A percentile compares a stretch with the other conserved stretches of the same genome.
These are phyloP conservation scores for Chenopodium suecicum DNA, from an alignment of 148 eudicot species.

Conservation along the genomic window DNA sequence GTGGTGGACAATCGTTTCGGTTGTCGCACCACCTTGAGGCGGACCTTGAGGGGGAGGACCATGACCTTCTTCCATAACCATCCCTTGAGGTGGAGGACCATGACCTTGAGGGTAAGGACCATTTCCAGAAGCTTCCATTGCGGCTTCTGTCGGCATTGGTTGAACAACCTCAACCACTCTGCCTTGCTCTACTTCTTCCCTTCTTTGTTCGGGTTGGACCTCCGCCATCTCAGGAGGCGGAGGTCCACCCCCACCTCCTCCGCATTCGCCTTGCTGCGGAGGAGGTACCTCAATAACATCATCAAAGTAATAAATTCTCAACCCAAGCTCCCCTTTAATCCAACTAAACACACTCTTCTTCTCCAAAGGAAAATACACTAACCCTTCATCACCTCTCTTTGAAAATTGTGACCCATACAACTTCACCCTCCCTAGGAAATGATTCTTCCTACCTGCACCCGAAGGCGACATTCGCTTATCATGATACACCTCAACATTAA, in stretches of 20 bases:
- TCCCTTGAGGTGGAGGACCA: conserved; percentile 36
- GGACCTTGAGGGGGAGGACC: conserved; percentile 36
- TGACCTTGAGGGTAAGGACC: conserved; percentile 20
- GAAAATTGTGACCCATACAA: conserved; percentile 75
- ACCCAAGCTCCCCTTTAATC: conserved; percentile 84
- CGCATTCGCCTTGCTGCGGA: conserved; percentile 27
- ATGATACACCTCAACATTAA: conserved; percentile 72
- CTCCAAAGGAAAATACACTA: conserved; percentile 70
- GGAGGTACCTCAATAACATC: conserved; percentile 37
- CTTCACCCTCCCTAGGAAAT: conserved; percentile 88
- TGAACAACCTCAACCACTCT: neutral
- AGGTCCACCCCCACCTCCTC: conserved; percentile 17
- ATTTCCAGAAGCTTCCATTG: conserved; percentile 43
- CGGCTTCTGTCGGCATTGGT: conserved; percentile 47
- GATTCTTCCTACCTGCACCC: conserved; percentile 69
- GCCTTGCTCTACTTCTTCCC: conserved; percentile 22
- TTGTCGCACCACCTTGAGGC: conserved; percentile 20
- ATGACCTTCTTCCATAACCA: conserved; percentile 33
- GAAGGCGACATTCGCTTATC: conserved; percentile 67
- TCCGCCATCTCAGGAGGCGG: conserved; percentile 34
- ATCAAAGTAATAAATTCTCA: conserved; percentile 72
- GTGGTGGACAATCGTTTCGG: conserved; percentile 22
- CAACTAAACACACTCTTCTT: conserved; percentile 97
- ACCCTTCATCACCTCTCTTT: conserved; percentile 69
- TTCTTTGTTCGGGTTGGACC: conserved; percentile 34